Percentiles rank a stretch among this genome's conserved stretches.
These are phyloP conservation scores for Capsicum pubescens DNA, from an alignment of 257 asterid genomes.

Conservation along the genomic window DNA sequence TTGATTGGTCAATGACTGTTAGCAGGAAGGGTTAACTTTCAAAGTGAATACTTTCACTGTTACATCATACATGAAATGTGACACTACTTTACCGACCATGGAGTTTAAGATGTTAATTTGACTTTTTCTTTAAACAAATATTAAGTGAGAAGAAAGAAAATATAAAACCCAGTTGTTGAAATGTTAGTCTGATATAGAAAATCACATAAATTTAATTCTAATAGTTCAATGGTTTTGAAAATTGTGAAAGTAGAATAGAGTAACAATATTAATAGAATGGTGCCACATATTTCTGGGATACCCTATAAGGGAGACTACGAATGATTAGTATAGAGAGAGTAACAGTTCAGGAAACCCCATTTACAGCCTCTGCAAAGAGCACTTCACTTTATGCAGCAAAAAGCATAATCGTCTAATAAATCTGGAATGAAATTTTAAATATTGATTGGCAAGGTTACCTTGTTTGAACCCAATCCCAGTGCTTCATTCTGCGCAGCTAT, in stretches of 20 bases:
- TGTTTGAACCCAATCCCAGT: conserved; percentile 49
- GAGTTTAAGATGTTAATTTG: neutral
- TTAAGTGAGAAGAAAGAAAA: neutral
- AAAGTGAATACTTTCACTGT: neutral
- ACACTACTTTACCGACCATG: conserved; percentile 3
- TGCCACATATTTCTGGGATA: conserved; percentile 21
- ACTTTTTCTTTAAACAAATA: conserved; percentile 8
- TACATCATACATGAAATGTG: conserved; percentile 3
- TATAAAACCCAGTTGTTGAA: neutral
- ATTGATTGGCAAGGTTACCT: conserved; percentile 47
- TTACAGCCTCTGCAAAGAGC: conserved; percentile 14
- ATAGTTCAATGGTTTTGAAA: neutral
- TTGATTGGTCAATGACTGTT: neutral
- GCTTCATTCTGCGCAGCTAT: conserved; percentile 50
- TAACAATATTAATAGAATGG: conserved; percentile 4
- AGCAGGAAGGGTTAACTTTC: neutral
- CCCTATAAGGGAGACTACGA: neutral
- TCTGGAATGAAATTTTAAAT: conserved; percentile 15
- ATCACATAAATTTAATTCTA: neutral
- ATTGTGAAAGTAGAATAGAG: neutral
- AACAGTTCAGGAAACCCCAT: neutral
- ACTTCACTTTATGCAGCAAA: conserved; percentile 24
- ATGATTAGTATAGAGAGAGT: neutral
- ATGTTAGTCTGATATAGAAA: neutral
- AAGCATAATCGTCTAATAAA: conserved; percentile 15